These are phyloP conservation scores for Poa pratensis DNA, from an alignment of 176 grass and related monocot genomes.

Conservation along the genomic window DNA sequence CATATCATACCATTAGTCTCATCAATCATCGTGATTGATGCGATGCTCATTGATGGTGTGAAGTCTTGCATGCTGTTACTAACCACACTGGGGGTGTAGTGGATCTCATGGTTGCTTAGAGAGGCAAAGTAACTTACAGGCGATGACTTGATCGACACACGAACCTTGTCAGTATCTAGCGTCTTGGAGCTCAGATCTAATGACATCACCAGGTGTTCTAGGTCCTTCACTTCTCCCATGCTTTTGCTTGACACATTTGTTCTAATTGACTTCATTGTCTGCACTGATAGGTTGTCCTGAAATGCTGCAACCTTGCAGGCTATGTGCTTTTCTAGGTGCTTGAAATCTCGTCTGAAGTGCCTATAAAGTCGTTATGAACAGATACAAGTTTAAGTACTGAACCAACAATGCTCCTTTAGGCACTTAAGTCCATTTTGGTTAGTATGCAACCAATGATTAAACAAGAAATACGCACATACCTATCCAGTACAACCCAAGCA, in stretches of 20 bases:
- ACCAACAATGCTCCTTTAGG: background rate
- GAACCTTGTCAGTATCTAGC: constrained; percentile 35
- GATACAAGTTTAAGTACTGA: background rate
- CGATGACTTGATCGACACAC: constrained; percentile 35
- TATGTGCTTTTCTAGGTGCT: constrained; percentile 66
- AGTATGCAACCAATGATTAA: background rate
- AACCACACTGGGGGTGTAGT: constrained; percentile 39
- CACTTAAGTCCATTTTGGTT: background rate
- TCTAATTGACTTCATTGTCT: constrained; percentile 40
- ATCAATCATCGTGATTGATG: constrained; percentile 33
- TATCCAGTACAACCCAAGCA: constrained; percentile 70
- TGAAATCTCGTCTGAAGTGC: constrained; percentile 68
- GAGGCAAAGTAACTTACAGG: constrained; percentile 62
- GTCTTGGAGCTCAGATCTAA: constrained; percentile 45
- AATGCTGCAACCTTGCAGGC: constrained; percentile 69
- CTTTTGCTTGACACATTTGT: constrained; percentile 51
- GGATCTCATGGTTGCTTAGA: constrained; percentile 36
- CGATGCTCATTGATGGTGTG: constrained; percentile 21
- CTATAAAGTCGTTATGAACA: constrained; percentile 38
- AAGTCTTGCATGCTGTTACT: constrained; percentile 41
- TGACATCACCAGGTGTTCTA: constrained; percentile 32
- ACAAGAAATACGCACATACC: constrained; percentile 47
- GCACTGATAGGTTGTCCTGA: constrained; percentile 53
- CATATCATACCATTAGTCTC: constrained; percentile 49
- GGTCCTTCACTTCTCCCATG: constrained; percentile 38